A percentile compares a stretch with the other conserved stretches of the same genome.
phyloP scores from a whole-genome alignment of 768 basidiomycete species.

The Pholiota conissans region DNA sequence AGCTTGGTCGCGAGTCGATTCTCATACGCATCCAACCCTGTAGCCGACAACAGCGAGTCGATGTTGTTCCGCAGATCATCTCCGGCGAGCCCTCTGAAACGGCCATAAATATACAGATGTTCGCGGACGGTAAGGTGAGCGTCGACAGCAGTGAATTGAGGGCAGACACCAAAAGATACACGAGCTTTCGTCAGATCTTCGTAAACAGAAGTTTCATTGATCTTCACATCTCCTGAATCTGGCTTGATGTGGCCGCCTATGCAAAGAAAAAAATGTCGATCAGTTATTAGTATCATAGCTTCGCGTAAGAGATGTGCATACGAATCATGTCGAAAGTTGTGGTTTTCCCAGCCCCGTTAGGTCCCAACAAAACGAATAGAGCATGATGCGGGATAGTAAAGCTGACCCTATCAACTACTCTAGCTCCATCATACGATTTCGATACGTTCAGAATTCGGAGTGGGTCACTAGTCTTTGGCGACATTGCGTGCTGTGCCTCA shows the following conservation, averaged over 20 bases:
- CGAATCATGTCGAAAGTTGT: constrained; percentile 82
- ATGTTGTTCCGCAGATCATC: constrained; percentile 53
- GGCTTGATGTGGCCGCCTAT: constrained; percentile 69
- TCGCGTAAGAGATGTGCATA: constrained; percentile 34
- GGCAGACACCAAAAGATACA: constrained; percentile 76
- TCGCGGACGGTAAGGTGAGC: constrained; percentile 76
- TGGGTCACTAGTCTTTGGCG: background rate
- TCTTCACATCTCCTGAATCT: constrained; percentile 66
- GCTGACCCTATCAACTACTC: constrained; percentile 73
- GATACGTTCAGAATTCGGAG: constrained; percentile 59
- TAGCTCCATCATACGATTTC: constrained; percentile 56
- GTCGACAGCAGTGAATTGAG: constrained; percentile 84
- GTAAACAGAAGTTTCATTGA: constrained; percentile 66
- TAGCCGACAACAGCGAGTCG: constrained; percentile 55
- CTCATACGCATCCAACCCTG: constrained; percentile 58
- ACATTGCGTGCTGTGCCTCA: background rate
- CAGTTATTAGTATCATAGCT: too few relatives aligned
- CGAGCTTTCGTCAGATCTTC: constrained; percentile 63
- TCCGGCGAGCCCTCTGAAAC: constrained; percentile 66
- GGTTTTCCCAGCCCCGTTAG: constrained; percentile 84
- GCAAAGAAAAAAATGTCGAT: background rate
- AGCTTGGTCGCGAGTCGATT: constrained; percentile 73
- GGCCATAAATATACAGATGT: constrained; percentile 70
- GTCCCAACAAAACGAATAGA: constrained; percentile 72
- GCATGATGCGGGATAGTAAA: constrained; percentile 64